Base-by-base conservation (phyloP, 2,329 filamentous ascomycete species). In the Talaromyces sp. region DNA sequence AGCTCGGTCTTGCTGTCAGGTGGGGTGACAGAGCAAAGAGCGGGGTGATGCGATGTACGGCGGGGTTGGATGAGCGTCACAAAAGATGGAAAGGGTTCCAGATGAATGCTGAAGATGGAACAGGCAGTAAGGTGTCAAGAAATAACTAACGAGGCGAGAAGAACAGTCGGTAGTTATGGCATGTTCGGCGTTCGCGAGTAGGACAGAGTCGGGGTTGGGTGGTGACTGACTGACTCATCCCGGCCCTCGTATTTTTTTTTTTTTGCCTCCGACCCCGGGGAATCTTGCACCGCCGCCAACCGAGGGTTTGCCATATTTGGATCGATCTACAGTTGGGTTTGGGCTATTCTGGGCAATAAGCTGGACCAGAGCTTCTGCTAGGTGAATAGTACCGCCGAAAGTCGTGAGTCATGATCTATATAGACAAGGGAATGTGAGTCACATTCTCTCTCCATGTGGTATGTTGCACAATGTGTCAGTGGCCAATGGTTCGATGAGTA, bases 21-120 rank as follows among this genome's bases (percentile, higher is more conserved):
- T 54, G 67, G 65, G 55, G 56, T 58, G 46, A 61, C 54, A 52
- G 58, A 61, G 17, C 26, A 52, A 29, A 52, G 27, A 52, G 48
- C 48, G 48, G 48, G 48, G 48, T 27, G 48, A 17, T 12, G 43
- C 43, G 43, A 29, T 50, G 43, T 24, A 24, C 10, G 19, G 43
- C 43, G 43, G 24, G 17, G 48, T 12, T 21, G 5, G 24, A 1
- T 24, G 12, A 8, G 19, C 19, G 43, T 46, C 43, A 46, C 9
- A 46, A 9, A 6, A 46, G 21, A 46, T 38, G 35, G 14, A 46
- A 46, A 24, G 21, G 5, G 19, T 21, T 19, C 19, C 43, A 46
- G 7, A 46, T 46, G 43, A 12, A 46, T n/a, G 35, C 35, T n/a
- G 35, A 9, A 2, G 35, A 38, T 38, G 17, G 35, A 38, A 38